These are phyloP conservation scores for Fusarium sp. DNA, from an alignment of 2,329 filamentous ascomycete genomes.

Conservation along the genomic window DNA sequence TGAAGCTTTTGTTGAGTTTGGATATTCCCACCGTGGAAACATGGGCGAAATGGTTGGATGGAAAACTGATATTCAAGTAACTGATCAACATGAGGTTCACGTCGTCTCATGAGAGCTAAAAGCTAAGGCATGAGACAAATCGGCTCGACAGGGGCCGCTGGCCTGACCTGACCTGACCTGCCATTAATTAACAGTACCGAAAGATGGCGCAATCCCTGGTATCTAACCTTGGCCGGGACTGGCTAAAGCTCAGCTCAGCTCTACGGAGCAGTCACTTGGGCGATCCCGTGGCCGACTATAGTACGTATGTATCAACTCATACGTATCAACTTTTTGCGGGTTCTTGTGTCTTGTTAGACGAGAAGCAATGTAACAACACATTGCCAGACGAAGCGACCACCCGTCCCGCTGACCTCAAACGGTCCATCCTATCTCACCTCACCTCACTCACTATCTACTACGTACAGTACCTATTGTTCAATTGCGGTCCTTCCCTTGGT, in stretches of 20 bases:
- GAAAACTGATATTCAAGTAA: conserved; percentile 9
- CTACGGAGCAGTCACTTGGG: neutral
- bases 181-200: conserved; percentile 13
- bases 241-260: conserved; percentile 23
- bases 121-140: conserved; percentile 24
- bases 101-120: conserved; percentile 34
- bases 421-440: conserved; percentile 28
- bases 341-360: conserved; percentile 12
- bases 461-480: conserved; percentile 8
- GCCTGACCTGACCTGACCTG: conserved; percentile 3
- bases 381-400: conserved; percentile 14
- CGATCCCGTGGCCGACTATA: too few species aligned
- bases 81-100: conserved; percentile 22
- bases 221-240: conserved; percentile 24
- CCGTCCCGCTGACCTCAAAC: conserved; percentile 35
- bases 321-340: conserved; percentile 6
- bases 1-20: conserved; percentile 15
- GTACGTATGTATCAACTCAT: neutral
- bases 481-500: conserved; percentile 9
- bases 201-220: conserved; percentile 32
- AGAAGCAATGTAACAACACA: conserved; percentile 3
- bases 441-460: conserved; percentile 14
- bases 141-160: conserved; percentile 4
- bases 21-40: conserved; percentile 15
- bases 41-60: conserved; percentile 34